These are phyloP conservation scores for Cladosporium colombiae DNA, from an alignment of 2,329 filamentous ascomycete species.

Conservation along the genomic window DNA sequence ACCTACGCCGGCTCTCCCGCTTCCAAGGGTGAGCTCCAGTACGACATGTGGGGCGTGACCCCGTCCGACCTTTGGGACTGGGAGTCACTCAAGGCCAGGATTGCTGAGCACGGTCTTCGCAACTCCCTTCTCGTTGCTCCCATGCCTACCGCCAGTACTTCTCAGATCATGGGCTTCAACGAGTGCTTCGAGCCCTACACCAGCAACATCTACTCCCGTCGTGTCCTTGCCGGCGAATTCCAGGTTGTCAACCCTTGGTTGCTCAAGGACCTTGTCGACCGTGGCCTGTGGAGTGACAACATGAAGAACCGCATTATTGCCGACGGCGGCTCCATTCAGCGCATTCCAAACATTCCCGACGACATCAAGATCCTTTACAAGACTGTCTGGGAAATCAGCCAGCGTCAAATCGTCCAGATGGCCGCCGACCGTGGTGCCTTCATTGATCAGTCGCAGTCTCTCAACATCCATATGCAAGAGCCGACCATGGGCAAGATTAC, in stretches of 20 bases:
- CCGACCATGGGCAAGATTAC: constrained; percentile 99
- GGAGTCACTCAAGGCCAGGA: constrained; percentile 82
- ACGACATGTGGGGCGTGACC: constrained; percentile 97
- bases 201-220: constrained; percentile 98
- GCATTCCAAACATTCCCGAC: constrained; percentile 92
- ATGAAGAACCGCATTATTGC: constrained; percentile 99
- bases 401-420: constrained; percentile 95
- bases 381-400: constrained; percentile 99
- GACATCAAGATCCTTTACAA: constrained; percentile 98
- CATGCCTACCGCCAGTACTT: constrained; percentile 97
- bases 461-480: constrained; percentile 99
- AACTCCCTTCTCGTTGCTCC: constrained; percentile 94
- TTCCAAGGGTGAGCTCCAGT: constrained; percentile 93
- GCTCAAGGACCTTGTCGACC: constrained; percentile 95
- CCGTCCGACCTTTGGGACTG: constrained; percentile 97
- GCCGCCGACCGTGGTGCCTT: constrained; percentile 96
- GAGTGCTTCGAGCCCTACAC: constrained; percentile 99
- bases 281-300: constrained; percentile 97
- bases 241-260: constrained; percentile 99
- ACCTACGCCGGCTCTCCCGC: constrained; percentile 92
- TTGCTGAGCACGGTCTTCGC: constrained; percentile 88
- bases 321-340: constrained; percentile 92
- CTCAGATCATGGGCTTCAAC: constrained; percentile 97
- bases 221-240: constrained; percentile 97
- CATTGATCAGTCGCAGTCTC: constrained; percentile 97